Percentiles rank a stretch among this genome's conserved stretches.
Conservation (phyloP, 2,329 filamentous ascomycete genomes). For the Cladophialophora exuberans region DNA sequence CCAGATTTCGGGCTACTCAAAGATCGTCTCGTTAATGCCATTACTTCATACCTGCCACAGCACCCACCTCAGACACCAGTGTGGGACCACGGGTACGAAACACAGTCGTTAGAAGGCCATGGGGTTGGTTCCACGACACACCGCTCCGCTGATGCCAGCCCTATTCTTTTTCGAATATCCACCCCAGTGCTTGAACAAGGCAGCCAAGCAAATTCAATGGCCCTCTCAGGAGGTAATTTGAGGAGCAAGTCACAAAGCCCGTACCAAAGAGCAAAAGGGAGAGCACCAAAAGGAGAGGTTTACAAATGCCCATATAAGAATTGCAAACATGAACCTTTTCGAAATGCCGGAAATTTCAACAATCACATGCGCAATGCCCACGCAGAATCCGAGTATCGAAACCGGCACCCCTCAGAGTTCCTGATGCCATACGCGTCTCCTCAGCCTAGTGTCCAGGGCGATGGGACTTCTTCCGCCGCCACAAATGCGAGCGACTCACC, state of each 20-base stretch:
- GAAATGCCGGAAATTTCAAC: constrained; percentile 18
- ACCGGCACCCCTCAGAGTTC: constrained; percentile 12
- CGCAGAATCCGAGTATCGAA: constrained; percentile 2
- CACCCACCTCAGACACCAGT: background rate
- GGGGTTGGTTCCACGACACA: background rate
- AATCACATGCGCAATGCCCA: constrained; percentile 20
- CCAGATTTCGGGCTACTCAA: constrained; percentile 10
- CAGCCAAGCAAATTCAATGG: constrained; percentile 4
- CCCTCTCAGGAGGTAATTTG: background rate
- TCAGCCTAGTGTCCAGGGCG: constrained; percentile 5
- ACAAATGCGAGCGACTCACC: constrained; percentile 9
- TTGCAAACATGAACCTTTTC: constrained; percentile 17
- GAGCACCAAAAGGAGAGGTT: constrained; percentile 12
- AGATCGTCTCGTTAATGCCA: constrained; percentile 4
- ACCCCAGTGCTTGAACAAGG: constrained; percentile 1
- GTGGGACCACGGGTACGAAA: background rate
- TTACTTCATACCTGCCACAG: background rate
- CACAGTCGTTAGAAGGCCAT: background rate
- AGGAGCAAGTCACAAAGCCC: constrained; percentile 5
- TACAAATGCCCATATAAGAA: constrained; percentile 18
- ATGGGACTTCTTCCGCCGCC: background rate
- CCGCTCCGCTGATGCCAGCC: background rate
- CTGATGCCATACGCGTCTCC: constrained; percentile 7
- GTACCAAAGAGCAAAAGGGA: constrained; percentile 1
- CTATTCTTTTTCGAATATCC: background rate